A percentile compares a stretch with the other conserved stretches of the same genome.
Conservation (phyloP, 768 basidiomycete genomes). For the Termitomyces sp. region DNA sequence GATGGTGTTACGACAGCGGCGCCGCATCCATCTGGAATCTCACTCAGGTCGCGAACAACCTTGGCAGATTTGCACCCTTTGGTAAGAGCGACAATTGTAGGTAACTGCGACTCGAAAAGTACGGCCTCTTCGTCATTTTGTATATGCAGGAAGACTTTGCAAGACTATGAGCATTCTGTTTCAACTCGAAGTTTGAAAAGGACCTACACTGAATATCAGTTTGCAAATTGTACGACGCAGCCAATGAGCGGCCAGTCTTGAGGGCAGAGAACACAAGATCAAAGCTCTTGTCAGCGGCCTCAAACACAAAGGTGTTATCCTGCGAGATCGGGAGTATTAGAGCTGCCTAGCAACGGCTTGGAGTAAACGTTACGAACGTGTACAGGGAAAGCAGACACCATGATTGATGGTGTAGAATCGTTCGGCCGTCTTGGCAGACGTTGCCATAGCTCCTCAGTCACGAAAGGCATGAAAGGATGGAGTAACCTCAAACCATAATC, state of each 20-base stretch:
- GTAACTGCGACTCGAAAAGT: constrained; percentile 65
- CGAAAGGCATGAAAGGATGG: constrained; percentile 99
- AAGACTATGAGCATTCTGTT: constrained; percentile 3
- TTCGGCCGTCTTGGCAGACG: constrained; percentile 81
- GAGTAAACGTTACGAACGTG: constrained; percentile 43
- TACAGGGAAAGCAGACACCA: constrained; percentile 81
- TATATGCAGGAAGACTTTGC: constrained; percentile 70
- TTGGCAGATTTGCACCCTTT: constrained; percentile 82
- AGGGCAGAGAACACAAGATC: constrained; percentile 79
- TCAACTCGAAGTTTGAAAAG: not conserved
- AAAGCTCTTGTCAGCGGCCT: constrained; percentile 77
- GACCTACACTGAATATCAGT: constrained; percentile 72
- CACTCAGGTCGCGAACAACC: constrained; percentile 54
- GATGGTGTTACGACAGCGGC: constrained; percentile 73
- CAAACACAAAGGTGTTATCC: constrained; percentile 57
- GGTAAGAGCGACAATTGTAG: constrained; percentile 75
- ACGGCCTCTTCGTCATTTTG: constrained; percentile 55
- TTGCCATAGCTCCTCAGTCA: constrained; percentile 99
- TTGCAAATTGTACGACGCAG: constrained; percentile 86
- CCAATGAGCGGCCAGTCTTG: constrained; percentile 76
- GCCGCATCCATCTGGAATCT: constrained; percentile 88
- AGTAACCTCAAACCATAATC: constrained; percentile 86
- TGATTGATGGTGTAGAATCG: constrained; percentile 82
- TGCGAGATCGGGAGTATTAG: constrained; percentile 19
- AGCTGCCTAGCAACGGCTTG: not conserved